These are phyloP conservation scores for Apiospora sp. DNA, from an alignment of 2,329 filamentous ascomycete species.

Conservation along the genomic window DNA sequence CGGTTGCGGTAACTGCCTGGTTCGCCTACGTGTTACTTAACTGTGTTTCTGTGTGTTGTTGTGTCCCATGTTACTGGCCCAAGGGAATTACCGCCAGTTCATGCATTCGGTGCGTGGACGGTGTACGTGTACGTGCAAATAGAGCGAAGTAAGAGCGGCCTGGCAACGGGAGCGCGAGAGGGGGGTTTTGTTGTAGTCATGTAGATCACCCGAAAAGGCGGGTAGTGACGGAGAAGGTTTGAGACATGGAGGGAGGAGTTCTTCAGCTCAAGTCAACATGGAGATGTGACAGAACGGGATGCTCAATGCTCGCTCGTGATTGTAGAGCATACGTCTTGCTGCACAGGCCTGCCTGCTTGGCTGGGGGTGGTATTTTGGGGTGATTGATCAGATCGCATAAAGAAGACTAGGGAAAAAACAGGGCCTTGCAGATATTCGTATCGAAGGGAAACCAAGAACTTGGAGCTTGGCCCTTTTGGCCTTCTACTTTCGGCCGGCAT, in stretches of 20 bases:
- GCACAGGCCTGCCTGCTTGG: background rate
- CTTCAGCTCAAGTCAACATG: conserved; percentile 18
- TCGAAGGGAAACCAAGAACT: background rate
- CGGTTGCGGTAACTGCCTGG: conserved; percentile 20
- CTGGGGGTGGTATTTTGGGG: background rate
- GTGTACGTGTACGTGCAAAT: conserved; percentile 12
- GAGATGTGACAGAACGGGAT: background rate
- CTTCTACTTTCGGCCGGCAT: conserved; percentile 16
- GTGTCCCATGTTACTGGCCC: conserved; percentile 20
- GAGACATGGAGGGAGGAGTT: conserved; percentile 2
- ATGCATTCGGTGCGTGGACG: conserved; percentile 10
- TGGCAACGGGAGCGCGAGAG: background rate
- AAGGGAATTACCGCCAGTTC: conserved; percentile 6
- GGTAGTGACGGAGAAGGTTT: conserved; percentile 9
- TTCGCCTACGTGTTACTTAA: conserved; percentile 10
- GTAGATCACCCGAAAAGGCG: conserved; percentile 14
- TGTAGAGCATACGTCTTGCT: background rate
- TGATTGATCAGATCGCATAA: conserved; percentile 11
- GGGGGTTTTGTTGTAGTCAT: background rate
- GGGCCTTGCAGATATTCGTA: conserved; percentile 2
- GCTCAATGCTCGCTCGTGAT: background rate
- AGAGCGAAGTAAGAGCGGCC: conserved; percentile 4
- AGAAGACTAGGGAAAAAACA: background rate
- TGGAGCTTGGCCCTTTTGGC: background rate
- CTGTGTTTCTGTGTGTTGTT: conserved; percentile 1